These are phyloP conservation scores for Quercus gilva DNA, from an alignment of 306 rosid genomes.

Conservation along the genomic window DNA sequence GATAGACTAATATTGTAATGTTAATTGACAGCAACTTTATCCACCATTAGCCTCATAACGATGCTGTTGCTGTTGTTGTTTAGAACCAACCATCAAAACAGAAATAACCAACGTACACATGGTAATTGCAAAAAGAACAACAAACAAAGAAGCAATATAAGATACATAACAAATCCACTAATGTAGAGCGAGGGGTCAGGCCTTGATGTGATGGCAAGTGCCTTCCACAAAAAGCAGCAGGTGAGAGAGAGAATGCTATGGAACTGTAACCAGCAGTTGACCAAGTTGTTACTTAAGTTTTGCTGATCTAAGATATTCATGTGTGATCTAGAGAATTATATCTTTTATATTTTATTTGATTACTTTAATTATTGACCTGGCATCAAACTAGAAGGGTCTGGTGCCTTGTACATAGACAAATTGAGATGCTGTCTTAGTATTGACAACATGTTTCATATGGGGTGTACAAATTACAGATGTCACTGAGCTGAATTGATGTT, in stretches of 20 bases:
- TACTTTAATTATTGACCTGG: too few relatives aligned
- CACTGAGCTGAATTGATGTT: too few relatives aligned
- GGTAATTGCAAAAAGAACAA: not conserved
- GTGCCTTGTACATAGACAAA: not conserved
- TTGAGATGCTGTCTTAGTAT: not conserved
- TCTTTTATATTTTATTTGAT: too few relatives aligned
- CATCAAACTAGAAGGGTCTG: not conserved
- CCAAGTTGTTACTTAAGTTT: too few relatives aligned
- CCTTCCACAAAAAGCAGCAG: too few relatives aligned
- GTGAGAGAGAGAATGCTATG: not conserved
- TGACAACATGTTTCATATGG: not conserved
- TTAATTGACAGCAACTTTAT: not conserved
- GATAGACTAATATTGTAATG: not conserved
- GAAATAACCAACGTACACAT: not conserved
- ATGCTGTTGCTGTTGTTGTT: not conserved
- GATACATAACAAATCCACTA: not conserved
- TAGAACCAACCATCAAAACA: not conserved
- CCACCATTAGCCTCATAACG: not conserved
- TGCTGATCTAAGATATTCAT: too few relatives aligned
- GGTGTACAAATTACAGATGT: too few relatives aligned
- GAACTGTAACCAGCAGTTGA: too few relatives aligned
- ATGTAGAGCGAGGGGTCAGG: not conserved
- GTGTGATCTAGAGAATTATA: too few relatives aligned
- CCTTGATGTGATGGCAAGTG: not conserved
- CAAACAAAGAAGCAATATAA: not conserved